Conservation (phyloP, 768 basidiomycete species). For the Candolleomyces efflorescens region DNA sequence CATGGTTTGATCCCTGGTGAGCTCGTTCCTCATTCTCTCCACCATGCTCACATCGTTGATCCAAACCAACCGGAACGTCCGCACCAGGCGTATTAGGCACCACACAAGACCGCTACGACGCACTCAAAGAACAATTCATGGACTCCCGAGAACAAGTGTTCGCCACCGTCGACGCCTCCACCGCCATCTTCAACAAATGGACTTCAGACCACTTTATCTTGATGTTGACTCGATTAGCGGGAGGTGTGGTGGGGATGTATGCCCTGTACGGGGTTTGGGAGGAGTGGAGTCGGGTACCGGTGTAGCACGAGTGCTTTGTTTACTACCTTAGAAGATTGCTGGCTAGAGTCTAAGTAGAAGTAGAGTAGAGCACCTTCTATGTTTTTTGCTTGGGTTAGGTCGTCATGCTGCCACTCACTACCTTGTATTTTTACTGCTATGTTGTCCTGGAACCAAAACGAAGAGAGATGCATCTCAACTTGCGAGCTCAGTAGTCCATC, state of each 20-base stretch:
- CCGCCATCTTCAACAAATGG: slow-evolving; percentile 34
- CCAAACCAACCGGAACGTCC: too few relatives aligned
- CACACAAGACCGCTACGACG: slow-evolving; percentile 26
- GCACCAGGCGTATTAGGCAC: slow-evolving; percentile 18
- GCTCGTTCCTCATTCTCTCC: not conserved
- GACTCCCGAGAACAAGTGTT: slow-evolving; percentile 33
- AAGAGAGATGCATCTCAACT: too few relatives aligned
- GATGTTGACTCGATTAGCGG: slow-evolving; percentile 27
- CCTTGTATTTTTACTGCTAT: too few relatives aligned
- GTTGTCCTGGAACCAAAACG: too few relatives aligned
- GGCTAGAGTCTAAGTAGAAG: too few relatives aligned
- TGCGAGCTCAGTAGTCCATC: too few relatives aligned
- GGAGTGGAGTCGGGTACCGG: slow-evolving; percentile 13
- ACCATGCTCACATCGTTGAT: too few relatives aligned
- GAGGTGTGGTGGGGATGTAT: slow-evolving; percentile 24
- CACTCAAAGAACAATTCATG: slow-evolving; percentile 27
- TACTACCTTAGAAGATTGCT: too few relatives aligned
- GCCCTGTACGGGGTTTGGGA: slow-evolving; percentile 27
- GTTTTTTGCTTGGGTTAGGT: too few relatives aligned
- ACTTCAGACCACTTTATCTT: slow-evolving; percentile 30
- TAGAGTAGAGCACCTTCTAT: too few relatives aligned
- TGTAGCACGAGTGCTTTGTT: not conserved
- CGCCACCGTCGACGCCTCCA: slow-evolving; percentile 31
- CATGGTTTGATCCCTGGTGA: slow-evolving; percentile 33
- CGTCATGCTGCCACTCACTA: too few relatives aligned